Conservation (phyloP, 768 basidiomycete genomes). For the Boletus rex-veris region DNA sequence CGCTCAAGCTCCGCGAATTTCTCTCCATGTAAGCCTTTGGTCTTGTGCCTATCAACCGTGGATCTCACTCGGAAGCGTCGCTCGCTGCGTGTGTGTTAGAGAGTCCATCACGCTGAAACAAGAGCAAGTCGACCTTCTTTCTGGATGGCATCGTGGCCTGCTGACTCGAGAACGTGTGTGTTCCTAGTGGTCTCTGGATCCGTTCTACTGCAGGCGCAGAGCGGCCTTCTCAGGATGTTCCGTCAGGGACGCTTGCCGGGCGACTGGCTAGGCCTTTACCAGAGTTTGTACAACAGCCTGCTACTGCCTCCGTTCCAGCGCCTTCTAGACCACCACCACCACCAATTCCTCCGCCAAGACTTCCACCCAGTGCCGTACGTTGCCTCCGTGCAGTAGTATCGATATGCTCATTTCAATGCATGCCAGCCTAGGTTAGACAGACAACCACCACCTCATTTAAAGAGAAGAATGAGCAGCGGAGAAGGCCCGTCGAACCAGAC, state of each 20-base stretch:
- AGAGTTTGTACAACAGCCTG: neutral
- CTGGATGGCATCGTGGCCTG: neutral
- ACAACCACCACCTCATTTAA: slow-evolving; percentile 3
- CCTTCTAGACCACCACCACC: neutral
- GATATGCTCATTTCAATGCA: neutral
- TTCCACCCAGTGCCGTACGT: slow-evolving; percentile 14
- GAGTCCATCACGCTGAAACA: slow-evolving; percentile 23
- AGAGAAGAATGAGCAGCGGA: slow-evolving; percentile 9
- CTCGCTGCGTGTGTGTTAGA: neutral
- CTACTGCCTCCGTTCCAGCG: neutral
- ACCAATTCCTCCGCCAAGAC: neutral
- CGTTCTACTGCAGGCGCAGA: slow-evolving; percentile 5
- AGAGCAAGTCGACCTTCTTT: slow-evolving; percentile 16
- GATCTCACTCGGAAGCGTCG: slow-evolving; percentile 6
- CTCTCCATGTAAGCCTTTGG: slow-evolving; percentile 28
- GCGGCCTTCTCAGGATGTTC: slow-evolving; percentile 4
- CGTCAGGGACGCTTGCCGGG: neutral
- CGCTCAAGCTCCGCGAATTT: slow-evolving; percentile 17
- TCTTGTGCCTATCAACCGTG: neutral
- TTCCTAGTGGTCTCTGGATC: slow-evolving; percentile 14
- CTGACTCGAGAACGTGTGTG: slow-evolving; percentile 8
- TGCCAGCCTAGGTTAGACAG: slow-evolving; percentile 18
- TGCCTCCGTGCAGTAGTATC: rapidly evolving
- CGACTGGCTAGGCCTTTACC: neutral
- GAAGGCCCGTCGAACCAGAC: slow-evolving; percentile 4